These are phyloP conservation scores for Tympanopsis confertula DNA, from an alignment of 2,329 filamentous ascomycete species.

Conservation along the genomic window DNA sequence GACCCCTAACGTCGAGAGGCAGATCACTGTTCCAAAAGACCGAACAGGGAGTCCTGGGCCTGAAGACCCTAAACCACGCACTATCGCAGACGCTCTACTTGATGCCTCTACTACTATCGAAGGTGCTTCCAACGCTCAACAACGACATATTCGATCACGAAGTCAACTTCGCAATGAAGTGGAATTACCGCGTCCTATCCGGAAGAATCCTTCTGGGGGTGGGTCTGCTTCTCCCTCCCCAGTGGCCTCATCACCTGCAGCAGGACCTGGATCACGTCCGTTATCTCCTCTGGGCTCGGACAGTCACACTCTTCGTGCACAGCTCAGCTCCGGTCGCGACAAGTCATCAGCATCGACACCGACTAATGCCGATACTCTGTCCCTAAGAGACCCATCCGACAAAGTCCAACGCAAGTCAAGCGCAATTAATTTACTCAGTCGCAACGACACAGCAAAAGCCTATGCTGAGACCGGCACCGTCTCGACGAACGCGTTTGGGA, in stretches of 20 bases:
- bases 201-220: slow-evolving; percentile 4
- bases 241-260: slow-evolving; percentile 20
- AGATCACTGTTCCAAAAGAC: slow-evolving; percentile 12
- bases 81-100: slow-evolving; percentile 78
- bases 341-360: too few relatives aligned
- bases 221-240: slow-evolving; percentile 17
- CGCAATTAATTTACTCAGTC: slow-evolving; percentile 42
- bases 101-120: slow-evolving; percentile 87
- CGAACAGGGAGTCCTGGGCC: slow-evolving; percentile 17
- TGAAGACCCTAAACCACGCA: slow-evolving; percentile 44
- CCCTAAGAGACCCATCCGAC: too few relatives aligned
- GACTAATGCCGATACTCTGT: not conserved
- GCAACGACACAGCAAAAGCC: slow-evolving; percentile 45
- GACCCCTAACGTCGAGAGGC: slow-evolving; percentile 36
- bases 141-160: slow-evolving; percentile 37
- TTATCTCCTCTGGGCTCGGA: slow-evolving; percentile 20
- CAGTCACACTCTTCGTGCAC: slow-evolving; percentile 1
- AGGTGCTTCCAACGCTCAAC: slow-evolving; percentile 42
- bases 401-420: not conserved
- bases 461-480: slow-evolving; percentile 53
- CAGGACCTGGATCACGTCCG: slow-evolving; percentile 14
- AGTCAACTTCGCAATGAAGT: slow-evolving; percentile 31
- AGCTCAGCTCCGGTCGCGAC: not conserved
- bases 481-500: slow-evolving; percentile 52
- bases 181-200: slow-evolving; percentile 7